Evolutionary conservation across 148 eudicot genomes (phyloP), one percentile per base, ranked within the genome.

Genomic region (Tetragonia tetragonoides): DNA sequence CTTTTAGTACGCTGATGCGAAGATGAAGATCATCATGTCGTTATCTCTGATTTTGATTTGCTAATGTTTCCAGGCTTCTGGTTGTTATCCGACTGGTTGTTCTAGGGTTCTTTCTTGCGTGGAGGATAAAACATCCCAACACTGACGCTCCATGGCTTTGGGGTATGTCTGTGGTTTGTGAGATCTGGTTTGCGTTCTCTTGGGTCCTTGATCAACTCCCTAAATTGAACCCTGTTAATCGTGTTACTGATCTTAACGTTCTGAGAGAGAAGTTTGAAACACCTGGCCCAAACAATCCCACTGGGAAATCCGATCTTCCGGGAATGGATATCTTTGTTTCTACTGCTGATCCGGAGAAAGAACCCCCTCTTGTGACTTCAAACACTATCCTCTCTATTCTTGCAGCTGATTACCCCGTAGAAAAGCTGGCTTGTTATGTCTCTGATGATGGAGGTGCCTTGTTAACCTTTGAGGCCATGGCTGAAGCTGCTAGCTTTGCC

Each of bases 181-280:
- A 95, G 80, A 21, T 95, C 14, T 95, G 98, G 98, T 95, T 95
- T 51, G 91, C 97, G 0, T 92, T 95, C 87, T 90, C 98, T 56
- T 95, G 98, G 97, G 77, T 95, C n/a, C 95, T 92, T 66, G 97
- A 95, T 74, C 93, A 89, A 85, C 95, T 95, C 40, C 98, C 98
- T 3, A 94, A 94, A 80, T 86, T 94, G 63, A 87, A 78, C 75
- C 98, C 98, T 0, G 88, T 94, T 21, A 94, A 92, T 79, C 97
- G 98, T 1, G 90, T 87, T 15, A 81, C 92, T 2, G 98, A 94
- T 78, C 93, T 94, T 17, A 78, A 72, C 10, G 93, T 94, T 49
- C 80, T 94, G 66, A 87, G 84, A 82, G 98, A 95, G 39, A 95
- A 95, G 77, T 95, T 95, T 40, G 98, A 95, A 74, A 74, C 83